Base-by-base conservation (phyloP, 495 filamentous ascomycete species). In the Aspergillus steynii region DNA sequence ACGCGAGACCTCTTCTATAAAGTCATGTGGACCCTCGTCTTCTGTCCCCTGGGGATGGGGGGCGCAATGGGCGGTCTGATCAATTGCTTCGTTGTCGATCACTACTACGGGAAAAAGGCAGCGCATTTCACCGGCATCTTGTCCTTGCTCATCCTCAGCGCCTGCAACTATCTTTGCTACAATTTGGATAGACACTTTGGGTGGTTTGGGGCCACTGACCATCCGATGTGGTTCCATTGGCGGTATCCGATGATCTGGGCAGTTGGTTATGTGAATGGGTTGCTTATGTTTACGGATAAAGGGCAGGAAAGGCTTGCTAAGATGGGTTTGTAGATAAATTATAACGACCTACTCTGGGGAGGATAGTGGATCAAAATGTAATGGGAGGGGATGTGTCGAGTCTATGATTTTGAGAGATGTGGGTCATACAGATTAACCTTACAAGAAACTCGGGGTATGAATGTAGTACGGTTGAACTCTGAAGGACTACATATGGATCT, bases 41-140 rank as follows among this genome's bases (percentile, higher is more conserved):
- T 63, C 34, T 63, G 61, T 50, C 61, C 61, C 6, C 61, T 58
- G 9, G 61, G 61, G 10, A 63, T 63, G 61, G 61, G 55, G 31
- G 61, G 61, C 28, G 61, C 61, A 12, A 63, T 63, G 61, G 61
- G 61, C 8, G 55, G 61, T 10, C 2, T 63, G 3, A 54, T 59
- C 14, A 63, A 58, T 45, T 34, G 1, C 26, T 58, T 63, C 49
- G 29, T 63, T 27, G 61, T 63, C 7, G 61, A 63, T 32, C 54
- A 58, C 37, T 31, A 58, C 55, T 63, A 63, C 28, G 61, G 61
- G 29, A 45, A 46, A n/a, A 63, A 59, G 34, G 61, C 61, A 2
- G 55, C 32, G 12, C 55, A 59, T 47, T 63, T 63, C 26, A 63
- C 61, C 2, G 61, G 9, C 1, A 6, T 58, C 1, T n/a, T 63